phyloP scores from a whole-genome alignment of 106 monocot genomes.

The Dendrobium nobile region DNA sequence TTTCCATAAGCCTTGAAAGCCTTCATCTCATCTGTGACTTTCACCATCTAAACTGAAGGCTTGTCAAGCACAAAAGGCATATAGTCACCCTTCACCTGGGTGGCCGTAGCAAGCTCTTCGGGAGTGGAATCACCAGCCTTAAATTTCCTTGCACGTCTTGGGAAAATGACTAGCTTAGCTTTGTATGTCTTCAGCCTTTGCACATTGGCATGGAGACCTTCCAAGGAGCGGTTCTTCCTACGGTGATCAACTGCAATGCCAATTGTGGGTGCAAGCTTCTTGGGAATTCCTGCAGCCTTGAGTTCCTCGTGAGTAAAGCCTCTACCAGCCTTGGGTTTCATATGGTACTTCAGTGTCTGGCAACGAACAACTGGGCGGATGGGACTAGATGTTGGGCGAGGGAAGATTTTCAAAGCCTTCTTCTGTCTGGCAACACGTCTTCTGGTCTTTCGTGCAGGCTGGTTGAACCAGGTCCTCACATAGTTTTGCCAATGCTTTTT shows the following conservation, averaged over 20 bases:
- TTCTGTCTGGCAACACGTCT: conserved; percentile 54
- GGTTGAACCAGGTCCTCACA: conserved; percentile 67
- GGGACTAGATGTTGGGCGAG: conserved; percentile 24
- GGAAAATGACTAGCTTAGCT: conserved; percentile 34
- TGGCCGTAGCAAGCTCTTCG: conserved; percentile 31
- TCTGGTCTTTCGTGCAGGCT: conserved; percentile 45
- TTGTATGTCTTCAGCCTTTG: conserved; percentile 46
- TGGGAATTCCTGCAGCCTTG: conserved; percentile 51
- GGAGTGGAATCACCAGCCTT: conserved; percentile 43
- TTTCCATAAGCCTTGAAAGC: conserved; percentile 50
- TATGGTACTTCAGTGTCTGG: conserved; percentile 52
- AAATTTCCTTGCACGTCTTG: conserved; percentile 32
- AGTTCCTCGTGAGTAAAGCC: conserved; percentile 55
- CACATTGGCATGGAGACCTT: conserved; percentile 47
- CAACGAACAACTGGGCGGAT: conserved; percentile 54
- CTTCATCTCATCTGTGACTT: conserved; percentile 71
- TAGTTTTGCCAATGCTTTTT: conserved; percentile 74
- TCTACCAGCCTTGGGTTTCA: conserved; percentile 16
- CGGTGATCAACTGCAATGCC: conserved; percentile 64
- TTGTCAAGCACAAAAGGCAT: conserved; percentile 30
- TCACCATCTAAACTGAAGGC: conserved; percentile 24
- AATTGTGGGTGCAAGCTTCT: conserved; percentile 52
- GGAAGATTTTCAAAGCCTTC: conserved; percentile 40
- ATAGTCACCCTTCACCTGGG: conserved; percentile 26
- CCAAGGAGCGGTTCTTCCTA: conserved; percentile 36